phyloP scores from a whole-genome alignment of 2,329 filamentous ascomycete genomes.

The Neonectria coccinea region DNA sequence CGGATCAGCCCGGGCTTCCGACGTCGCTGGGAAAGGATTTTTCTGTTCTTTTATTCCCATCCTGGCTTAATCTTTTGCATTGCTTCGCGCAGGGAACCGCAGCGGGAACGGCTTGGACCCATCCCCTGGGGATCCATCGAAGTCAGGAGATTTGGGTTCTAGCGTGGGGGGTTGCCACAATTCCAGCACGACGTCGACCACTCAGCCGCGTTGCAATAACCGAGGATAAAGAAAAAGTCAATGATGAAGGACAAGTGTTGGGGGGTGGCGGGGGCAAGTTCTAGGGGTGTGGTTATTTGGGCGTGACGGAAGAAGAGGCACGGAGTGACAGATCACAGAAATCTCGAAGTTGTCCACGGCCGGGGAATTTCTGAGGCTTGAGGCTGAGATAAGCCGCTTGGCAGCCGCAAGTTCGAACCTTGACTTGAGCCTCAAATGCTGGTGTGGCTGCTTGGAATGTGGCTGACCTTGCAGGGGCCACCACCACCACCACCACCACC shows the following conservation, averaged over 20 bases:
- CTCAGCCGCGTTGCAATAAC: slow-evolving; percentile 35
- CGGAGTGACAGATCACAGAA: background rate
- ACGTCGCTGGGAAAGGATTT: slow-evolving; percentile 7
- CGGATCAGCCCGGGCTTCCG: slow-evolving; percentile 36
- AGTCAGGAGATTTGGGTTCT: slow-evolving; percentile 39
- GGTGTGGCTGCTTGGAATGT: slow-evolving; percentile 19
- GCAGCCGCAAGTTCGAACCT: slow-evolving; percentile 10
- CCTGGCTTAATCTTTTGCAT: slow-evolving; percentile 18
- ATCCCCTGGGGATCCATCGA: slow-evolving; percentile 9
- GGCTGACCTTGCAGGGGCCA: slow-evolving; percentile 8
- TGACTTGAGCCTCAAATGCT: slow-evolving; percentile 16
- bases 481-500: background rate
- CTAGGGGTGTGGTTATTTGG: background rate
- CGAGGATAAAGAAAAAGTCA: slow-evolving; percentile 40
- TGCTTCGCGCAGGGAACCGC: slow-evolving; percentile 9
- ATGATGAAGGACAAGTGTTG: slow-evolving; percentile 5
- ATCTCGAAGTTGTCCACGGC: background rate
- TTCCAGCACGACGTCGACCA: slow-evolving; percentile 27
- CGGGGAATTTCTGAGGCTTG: background rate
- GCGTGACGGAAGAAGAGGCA: background rate
- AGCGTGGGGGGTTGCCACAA: slow-evolving; percentile 18
- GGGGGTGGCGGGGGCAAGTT: slow-evolving; percentile 11
- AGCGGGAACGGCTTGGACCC: slow-evolving; percentile 10
- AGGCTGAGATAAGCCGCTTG: slow-evolving; percentile 12
- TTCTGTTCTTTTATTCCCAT: background rate